These are phyloP conservation scores for Cystobasidium sp. DNA, from an alignment of 1,284 basidiomycete species.

Conservation along the genomic window DNA sequence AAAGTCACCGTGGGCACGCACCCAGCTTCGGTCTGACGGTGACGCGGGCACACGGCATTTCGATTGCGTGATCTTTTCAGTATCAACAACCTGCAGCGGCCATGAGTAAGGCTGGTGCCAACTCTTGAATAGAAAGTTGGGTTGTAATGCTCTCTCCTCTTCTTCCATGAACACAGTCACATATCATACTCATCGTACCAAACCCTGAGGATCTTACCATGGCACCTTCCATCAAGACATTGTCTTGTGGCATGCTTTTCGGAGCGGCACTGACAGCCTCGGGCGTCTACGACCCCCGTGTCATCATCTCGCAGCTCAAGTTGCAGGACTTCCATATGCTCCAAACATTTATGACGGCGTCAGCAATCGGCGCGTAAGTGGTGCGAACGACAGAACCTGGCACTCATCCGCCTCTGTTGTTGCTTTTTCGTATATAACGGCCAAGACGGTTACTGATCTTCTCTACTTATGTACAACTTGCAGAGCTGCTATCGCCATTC, in stretches of 20 bases:
- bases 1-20: no score
- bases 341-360: constrained; percentile 26
- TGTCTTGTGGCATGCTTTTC: constrained; percentile 26
- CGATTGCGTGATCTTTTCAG: no score
- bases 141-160: neutral
- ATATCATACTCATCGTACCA: neutral
- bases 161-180: neutral
- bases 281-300: constrained; percentile 30
- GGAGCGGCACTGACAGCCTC: constrained; percentile 34
- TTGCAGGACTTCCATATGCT: constrained; percentile 30
- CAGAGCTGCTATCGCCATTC: constrained; percentile 15
- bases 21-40: no score
- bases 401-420: neutral
- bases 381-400: neutral
- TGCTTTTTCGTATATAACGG: neutral
- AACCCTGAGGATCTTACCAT: neutral
- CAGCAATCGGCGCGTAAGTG: constrained; percentile 25
- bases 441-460: constrained; percentile 2
- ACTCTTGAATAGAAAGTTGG: neutral
- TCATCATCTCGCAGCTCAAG: constrained; percentile 29
- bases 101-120: no score
- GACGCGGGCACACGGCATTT: no score
- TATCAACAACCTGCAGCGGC: no score
- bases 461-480: neutral
- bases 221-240: neutral